Base-by-base conservation (phyloP, 2,329 filamentous ascomycete species). In the Gnomoniopsis smithogilvyi region DNA sequence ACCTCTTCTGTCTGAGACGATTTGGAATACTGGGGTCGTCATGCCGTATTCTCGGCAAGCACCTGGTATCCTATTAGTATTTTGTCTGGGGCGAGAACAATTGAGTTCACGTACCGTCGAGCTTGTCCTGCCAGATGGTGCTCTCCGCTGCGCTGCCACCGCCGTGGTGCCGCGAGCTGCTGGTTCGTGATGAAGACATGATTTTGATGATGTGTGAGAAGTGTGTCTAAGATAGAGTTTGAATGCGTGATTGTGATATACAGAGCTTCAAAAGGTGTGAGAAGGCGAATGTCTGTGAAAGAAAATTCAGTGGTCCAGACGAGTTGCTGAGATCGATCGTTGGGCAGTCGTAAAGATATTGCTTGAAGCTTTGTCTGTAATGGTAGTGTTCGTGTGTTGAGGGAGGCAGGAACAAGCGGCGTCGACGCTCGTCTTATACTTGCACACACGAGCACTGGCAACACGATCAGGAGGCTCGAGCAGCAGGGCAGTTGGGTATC, bases 1-100 rank as follows among this genome's bases (percentile, higher is more conserved):
- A 74, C 72, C 72, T 69, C 68, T 66, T 62, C 67, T 66, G 64
- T 73, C 69, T 6, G 69, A 73, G 41, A 71, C 65, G 49, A 72
- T 65, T 59, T 72, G 68, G 59, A 70, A 72, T n/a, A 66, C 61
- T 21, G 70, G 67, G 7, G 64, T 62, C 8, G 64, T 63, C 26
- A 72, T 68, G 36, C 68, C 66, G 51, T 60, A 69, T 22, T 67
- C 67, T 19, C 60, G 63, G 64, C 72, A 74, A 21, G 68, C 64
- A 1, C 68, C 72, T 74, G 60, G 30, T 56, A 51, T 11, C n/a
- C 7, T 36, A 51, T 51, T 10, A 51, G 45, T 45, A 11, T 6
- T 6, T 11, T 22, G 17, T 11, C 15, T 22, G 3, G 51, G 51
- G 12, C 26, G 1, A 22, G 14, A 26, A 26, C 22, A 8, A 3